phyloP scores from a whole-genome alignment of 306 rosid genomes.

The Elaeagnus macrophylla region DNA sequence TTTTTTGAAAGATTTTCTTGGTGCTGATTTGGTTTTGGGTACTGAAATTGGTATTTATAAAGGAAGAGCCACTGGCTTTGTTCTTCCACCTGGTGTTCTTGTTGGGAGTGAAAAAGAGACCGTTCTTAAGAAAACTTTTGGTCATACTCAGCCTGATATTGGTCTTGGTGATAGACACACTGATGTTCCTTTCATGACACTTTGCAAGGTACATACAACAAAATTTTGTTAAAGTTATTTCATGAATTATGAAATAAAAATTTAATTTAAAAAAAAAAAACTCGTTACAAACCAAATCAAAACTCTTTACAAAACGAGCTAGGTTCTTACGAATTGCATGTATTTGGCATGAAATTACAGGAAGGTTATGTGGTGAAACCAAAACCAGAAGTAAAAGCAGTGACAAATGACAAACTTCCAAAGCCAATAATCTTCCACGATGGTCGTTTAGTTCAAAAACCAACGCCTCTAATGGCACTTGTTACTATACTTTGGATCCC shows the following conservation, averaged over 20 bases:
- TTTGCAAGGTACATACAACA: conserved; percentile 52
- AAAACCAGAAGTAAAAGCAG: conserved; percentile 32
- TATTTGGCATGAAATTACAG: conserved; percentile 19
- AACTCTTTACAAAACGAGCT: no score
- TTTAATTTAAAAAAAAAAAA: not conserved
- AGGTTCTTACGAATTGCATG: not conserved
- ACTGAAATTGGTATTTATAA: conserved; percentile 39
- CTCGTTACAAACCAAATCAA: no score
- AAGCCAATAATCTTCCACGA: conserved; percentile 83
- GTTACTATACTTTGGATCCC: conserved; percentile 69
- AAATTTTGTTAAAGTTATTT: not conserved
- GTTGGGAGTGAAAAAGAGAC: conserved; percentile 57
- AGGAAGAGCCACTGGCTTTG: conserved; percentile 72
- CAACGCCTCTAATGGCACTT: conserved; percentile 50
- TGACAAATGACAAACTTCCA: conserved; percentile 47
- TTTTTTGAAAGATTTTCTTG: conserved; percentile 55
- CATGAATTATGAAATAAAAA: not conserved
- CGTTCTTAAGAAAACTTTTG: conserved; percentile 40
- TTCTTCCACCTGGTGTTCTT: conserved; percentile 43
- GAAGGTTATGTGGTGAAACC: conserved; percentile 59
- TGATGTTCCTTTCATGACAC: conserved; percentile 63
- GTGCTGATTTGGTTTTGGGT: conserved; percentile 62
- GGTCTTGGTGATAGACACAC: conserved; percentile 76
- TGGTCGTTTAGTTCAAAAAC: conserved; percentile 66
- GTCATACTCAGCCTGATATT: conserved; percentile 41